phyloP scores from a whole-genome alignment of 2,329 filamentous ascomycete species.

The Trichoderma asperellum region DNA sequence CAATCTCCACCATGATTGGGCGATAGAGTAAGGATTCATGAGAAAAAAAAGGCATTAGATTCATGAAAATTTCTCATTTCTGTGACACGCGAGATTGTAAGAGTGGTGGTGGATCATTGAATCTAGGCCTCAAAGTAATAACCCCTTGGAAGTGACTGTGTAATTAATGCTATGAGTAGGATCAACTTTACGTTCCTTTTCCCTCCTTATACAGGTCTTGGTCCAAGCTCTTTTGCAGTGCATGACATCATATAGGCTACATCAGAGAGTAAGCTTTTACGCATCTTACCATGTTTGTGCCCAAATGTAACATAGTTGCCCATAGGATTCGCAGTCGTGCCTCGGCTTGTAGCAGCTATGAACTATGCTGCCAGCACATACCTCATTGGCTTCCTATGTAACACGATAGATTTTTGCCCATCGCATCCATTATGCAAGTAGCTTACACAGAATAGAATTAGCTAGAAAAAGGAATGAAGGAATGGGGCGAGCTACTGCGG shows the following conservation, averaged over 20 bases:
- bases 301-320: background rate
- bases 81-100: background rate
- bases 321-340: background rate
- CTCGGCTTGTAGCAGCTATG: background rate
- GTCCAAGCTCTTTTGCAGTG: background rate
- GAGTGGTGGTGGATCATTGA: background rate
- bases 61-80: background rate
- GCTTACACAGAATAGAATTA: background rate
- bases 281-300: background rate
- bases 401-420: background rate
- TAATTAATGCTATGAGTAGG: background rate
- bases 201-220: background rate
- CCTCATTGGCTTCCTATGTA: background rate
- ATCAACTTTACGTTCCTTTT: background rate
- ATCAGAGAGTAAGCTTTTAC: rapidly evolving
- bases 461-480: background rate
- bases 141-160: background rate
- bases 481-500: background rate
- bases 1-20: background rate
- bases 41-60: background rate
- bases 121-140: background rate
- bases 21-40: background rate
- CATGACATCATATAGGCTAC: background rate
- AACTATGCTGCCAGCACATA: too few species aligned
- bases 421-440: background rate